Evolutionary conservation across 805 yeast species (phyloP).

Genomic region (Wickerhamiella slavikovae): DNA sequence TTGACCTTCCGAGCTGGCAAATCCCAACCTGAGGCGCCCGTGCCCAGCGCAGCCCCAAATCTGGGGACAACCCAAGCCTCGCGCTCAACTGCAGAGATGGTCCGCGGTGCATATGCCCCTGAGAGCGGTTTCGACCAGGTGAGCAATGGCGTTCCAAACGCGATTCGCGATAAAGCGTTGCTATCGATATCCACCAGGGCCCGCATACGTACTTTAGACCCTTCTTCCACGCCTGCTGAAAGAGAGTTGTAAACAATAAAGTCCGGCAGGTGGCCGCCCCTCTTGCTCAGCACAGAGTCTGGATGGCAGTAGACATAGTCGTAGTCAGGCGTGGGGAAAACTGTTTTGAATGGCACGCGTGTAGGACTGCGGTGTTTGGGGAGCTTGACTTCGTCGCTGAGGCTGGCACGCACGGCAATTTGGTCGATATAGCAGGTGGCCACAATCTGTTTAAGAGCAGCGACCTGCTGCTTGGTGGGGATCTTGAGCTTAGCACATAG

Average conservation of each 20-base stretch:
- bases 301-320: conserved; percentile 61
- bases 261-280: conserved; percentile 55
- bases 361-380: conserved; percentile 34
- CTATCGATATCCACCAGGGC: conserved; percentile 61
- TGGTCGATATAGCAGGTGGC: conserved; percentile 88
- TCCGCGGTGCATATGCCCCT: conserved; percentile 69
- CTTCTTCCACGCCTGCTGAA: conserved; percentile 27
- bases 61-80: conserved; percentile 84
- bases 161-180: conserved; percentile 56
- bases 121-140: conserved; percentile 85
- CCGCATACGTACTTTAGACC: conserved; percentile 36
- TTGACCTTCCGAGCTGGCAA: conserved; percentile 58
- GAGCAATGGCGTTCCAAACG: conserved; percentile 47
- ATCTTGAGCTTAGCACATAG: conserved; percentile 30
- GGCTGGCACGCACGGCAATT: conserved; percentile 67
- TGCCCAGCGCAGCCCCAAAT: conserved; percentile 64
- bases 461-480: conserved; percentile 49
- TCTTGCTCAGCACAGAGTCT: conserved; percentile 34
- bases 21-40: conserved; percentile 85
- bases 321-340: conserved; percentile 24
- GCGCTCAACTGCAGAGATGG: conserved; percentile 41
- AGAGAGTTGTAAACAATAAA: conserved; percentile 56
- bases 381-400: conserved; percentile 39
- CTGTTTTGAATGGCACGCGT: conserved; percentile 33
- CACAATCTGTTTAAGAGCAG: conserved; percentile 74